Evolutionary conservation across 805 yeast species (phyloP).

Genomic region (Ogataea trehaloabstinens): DNA sequence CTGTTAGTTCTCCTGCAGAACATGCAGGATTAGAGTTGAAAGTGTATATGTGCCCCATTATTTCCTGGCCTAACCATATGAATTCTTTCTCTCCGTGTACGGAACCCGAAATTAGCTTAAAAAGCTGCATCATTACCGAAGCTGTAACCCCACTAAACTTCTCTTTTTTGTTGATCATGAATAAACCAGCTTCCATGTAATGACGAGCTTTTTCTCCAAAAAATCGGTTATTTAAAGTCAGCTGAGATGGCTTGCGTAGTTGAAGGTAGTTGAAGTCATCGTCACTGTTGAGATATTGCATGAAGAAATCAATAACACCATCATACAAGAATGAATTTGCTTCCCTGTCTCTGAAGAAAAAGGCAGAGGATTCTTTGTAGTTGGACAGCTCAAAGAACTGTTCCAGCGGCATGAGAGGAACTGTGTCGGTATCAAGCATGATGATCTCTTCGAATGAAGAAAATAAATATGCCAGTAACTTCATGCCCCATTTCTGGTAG

Average conservation of each 20-base stretch:
- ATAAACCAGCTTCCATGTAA: constrained; percentile 49
- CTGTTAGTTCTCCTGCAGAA: constrained; percentile 44
- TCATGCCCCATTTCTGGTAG: constrained; percentile 35
- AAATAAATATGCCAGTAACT: constrained; percentile 56
- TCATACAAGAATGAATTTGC: constrained; percentile 36
- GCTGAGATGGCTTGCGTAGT: constrained; percentile 36
- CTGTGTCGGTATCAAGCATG: constrained; percentile 53
- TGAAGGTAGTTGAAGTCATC: constrained; percentile 39
- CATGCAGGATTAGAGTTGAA: constrained; percentile 58
- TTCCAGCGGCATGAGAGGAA: constrained; percentile 36
- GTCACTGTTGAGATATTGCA: constrained; percentile 45
- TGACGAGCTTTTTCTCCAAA: constrained; percentile 43
- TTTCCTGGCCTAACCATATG: constrained; percentile 67
- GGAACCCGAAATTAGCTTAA: constrained; percentile 43
- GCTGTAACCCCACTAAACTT: constrained; percentile 51
- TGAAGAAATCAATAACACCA: constrained; percentile 43
- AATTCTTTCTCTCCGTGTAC: constrained; percentile 81
- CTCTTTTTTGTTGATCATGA: constrained; percentile 42
- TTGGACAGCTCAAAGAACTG: constrained; percentile 37
- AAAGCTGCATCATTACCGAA: constrained; percentile 42
- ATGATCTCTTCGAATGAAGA: constrained; percentile 56
- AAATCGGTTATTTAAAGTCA: constrained; percentile 37
- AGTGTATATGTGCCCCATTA: constrained; percentile 51
- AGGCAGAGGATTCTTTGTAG: constrained; percentile 37
- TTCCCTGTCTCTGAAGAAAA: constrained; percentile 52